Conservation (phyloP, 257 asterid genomes). For the Gentiana macrophylla region DNA sequence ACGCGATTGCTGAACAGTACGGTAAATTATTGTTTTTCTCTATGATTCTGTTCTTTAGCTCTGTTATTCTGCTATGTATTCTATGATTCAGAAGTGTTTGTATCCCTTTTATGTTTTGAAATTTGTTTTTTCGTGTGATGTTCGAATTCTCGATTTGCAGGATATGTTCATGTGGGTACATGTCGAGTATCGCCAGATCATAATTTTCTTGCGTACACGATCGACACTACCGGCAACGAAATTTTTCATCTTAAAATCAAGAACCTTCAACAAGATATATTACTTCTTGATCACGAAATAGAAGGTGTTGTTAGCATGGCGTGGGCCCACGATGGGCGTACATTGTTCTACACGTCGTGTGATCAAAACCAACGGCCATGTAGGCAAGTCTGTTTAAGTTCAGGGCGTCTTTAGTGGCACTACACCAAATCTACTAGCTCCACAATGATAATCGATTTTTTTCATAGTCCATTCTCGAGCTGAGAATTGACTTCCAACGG, state of each 20-base stretch:
- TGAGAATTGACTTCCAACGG: background rate
- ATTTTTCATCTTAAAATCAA: constrained; percentile 67
- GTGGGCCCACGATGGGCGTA: constrained; percentile 68
- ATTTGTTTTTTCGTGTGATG: background rate
- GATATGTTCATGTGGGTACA: constrained; percentile 90
- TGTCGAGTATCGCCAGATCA: constrained; percentile 95
- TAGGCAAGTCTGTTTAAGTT: constrained; percentile 42
- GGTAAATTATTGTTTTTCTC: constrained; percentile 30
- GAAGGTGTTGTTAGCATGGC: constrained; percentile 87
- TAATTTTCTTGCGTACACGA: constrained; percentile 64
- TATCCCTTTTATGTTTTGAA: background rate
- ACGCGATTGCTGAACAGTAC: constrained; percentile 65
- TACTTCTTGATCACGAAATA: constrained; percentile 35
- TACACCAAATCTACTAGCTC: too few relatives aligned
- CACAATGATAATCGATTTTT: constrained; percentile 15
- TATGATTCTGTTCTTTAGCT: background rate
- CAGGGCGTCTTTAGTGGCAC: too few relatives aligned
- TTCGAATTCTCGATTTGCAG: constrained; percentile 27
- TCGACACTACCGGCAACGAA: constrained; percentile 68
- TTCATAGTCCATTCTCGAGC: constrained; percentile 23
- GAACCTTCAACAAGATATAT: constrained; percentile 39
- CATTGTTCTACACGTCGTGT: constrained; percentile 67
- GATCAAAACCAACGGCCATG: constrained; percentile 80
- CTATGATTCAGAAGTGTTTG: too few relatives aligned
- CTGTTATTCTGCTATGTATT: background rate